Percentiles rank a stretch among this genome's conserved stretches.
Conservation (phyloP, 805 yeast genomes). For the Wickerhamiella hasegawae region DNA sequence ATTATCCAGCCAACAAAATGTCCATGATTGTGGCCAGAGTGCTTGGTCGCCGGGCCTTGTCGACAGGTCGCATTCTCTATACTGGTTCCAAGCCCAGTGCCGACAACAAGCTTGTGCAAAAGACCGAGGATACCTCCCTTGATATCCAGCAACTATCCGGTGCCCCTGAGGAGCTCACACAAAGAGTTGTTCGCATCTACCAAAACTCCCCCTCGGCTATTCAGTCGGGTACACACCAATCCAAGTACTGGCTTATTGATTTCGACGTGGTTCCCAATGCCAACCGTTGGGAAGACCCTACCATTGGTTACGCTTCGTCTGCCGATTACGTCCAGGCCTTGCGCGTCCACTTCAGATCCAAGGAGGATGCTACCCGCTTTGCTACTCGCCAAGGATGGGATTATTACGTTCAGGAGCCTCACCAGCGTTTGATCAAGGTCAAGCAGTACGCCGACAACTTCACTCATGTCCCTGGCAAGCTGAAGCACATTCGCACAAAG, state of each 20-base stretch:
- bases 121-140: not conserved
- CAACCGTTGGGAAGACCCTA: slow-evolving; percentile 78
- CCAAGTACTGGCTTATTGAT: slow-evolving; percentile 52
- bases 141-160: slow-evolving; percentile 25
- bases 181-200: slow-evolving; percentile 60
- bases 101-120: not conserved
- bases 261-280: slow-evolving; percentile 70
- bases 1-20: too few relatives aligned
- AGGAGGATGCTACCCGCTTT: slow-evolving; percentile 62
- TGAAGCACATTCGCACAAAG: slow-evolving; percentile 71
- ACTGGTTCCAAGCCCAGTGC: too few relatives aligned
- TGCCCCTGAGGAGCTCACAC: slow-evolving; percentile 50
- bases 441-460: slow-evolving; percentile 65
- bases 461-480: slow-evolving; percentile 47
- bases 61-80: too few relatives aligned
- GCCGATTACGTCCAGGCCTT: slow-evolving; percentile 72
- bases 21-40: not conserved
- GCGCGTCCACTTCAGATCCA: slow-evolving; percentile 52
- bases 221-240: slow-evolving; percentile 41
- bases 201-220: slow-evolving; percentile 69
- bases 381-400: slow-evolving; percentile 81
- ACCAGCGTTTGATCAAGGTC: slow-evolving; percentile 51
- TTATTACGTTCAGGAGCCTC: slow-evolving; percentile 69
- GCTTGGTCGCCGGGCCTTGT: not conserved
- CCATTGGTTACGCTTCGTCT: slow-evolving; percentile 71